Conservation (phyloP, 192 early-diverging fungal species). For the Coemansia sp. region DNA sequence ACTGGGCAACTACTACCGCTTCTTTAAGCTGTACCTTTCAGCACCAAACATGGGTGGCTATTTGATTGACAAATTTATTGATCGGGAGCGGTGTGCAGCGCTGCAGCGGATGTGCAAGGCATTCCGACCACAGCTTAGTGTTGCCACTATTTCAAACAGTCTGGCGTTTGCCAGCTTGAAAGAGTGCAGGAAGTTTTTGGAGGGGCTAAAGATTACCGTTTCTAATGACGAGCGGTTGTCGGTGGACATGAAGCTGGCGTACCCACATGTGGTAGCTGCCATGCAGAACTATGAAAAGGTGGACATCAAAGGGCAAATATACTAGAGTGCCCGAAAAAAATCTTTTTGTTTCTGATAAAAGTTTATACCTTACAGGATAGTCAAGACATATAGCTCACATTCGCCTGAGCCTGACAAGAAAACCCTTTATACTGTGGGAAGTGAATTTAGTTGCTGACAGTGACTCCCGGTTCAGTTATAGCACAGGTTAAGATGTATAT, state of each 20-base stretch:
- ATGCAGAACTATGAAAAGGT: slow-evolving; percentile 64
- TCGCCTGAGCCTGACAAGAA: too few relatives aligned
- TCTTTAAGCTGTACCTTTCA: slow-evolving; percentile 74
- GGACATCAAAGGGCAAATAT: slow-evolving; percentile 78
- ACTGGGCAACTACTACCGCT: slow-evolving; percentile 78
- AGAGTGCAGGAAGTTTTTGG: slow-evolving; percentile 57
- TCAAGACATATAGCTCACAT: too few relatives aligned
- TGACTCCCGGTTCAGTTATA: too few relatives aligned
- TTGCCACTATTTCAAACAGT: slow-evolving; percentile 58
- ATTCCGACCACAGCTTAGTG: slow-evolving; percentile 48
- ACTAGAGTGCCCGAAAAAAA: not conserved
- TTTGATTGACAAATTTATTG: slow-evolving; percentile 90
- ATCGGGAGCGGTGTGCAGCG: slow-evolving; percentile 79
- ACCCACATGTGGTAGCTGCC: slow-evolving; percentile 51
- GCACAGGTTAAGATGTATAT: too few relatives aligned
- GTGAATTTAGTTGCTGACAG: too few relatives aligned
- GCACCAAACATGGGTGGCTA: slow-evolving; percentile 86
- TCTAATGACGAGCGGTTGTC: slow-evolving; percentile 28
- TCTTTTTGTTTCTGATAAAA: too few relatives aligned
- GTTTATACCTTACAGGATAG: too few relatives aligned
- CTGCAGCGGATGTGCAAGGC: slow-evolving; percentile 75
- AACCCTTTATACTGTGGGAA: too few relatives aligned
- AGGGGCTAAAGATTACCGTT: slow-evolving; percentile 31
- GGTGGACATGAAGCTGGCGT: slow-evolving; percentile 62
- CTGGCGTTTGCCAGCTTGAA: slow-evolving; percentile 62